phyloP scores from a whole-genome alignment of 176 grass and related monocot genomes.

The Cymbopogon citratus region DNA sequence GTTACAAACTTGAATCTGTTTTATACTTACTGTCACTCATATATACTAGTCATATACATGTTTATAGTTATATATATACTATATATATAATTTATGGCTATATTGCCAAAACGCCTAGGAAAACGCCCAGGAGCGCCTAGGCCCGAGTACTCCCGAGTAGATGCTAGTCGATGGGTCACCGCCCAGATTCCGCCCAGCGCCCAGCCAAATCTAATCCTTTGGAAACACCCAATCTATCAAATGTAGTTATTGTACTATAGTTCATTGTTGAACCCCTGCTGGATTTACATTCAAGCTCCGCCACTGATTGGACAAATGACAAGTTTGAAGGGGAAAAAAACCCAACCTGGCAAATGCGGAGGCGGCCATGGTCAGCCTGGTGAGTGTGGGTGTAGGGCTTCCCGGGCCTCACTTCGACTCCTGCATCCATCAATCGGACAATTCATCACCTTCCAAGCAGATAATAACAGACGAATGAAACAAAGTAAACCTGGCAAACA shows the following conservation, averaged over 20 bases:
- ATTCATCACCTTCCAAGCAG: neutral
- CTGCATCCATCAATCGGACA: constrained; percentile 11
- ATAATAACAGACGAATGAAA: neutral
- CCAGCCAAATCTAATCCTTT: too few relatives aligned
- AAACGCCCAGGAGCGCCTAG: too few relatives aligned
- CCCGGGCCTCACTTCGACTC: constrained; percentile 81
- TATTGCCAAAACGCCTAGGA: too few relatives aligned
- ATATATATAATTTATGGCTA: too few relatives aligned
- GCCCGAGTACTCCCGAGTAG: too few relatives aligned
- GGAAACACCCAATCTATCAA: neutral
- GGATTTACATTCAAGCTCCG: neutral
- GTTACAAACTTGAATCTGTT: too few relatives aligned
- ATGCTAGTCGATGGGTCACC: too few relatives aligned
- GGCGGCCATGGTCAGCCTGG: constrained; percentile 58
- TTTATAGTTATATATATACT: too few relatives aligned
- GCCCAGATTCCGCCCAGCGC: too few relatives aligned
- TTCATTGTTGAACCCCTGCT: neutral
- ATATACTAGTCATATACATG: too few relatives aligned
- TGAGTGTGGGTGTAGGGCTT: constrained; percentile 75
- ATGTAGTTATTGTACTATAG: too few relatives aligned
- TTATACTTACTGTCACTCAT: too few relatives aligned
- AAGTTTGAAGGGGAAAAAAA: neutral
- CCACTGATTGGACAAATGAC: neutral
- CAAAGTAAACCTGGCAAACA: neutral
- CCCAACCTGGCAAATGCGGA: constrained; percentile 72